phyloP scores from a whole-genome alignment of 352 stramenopile species.

The Phytophthora sp. region DNA sequence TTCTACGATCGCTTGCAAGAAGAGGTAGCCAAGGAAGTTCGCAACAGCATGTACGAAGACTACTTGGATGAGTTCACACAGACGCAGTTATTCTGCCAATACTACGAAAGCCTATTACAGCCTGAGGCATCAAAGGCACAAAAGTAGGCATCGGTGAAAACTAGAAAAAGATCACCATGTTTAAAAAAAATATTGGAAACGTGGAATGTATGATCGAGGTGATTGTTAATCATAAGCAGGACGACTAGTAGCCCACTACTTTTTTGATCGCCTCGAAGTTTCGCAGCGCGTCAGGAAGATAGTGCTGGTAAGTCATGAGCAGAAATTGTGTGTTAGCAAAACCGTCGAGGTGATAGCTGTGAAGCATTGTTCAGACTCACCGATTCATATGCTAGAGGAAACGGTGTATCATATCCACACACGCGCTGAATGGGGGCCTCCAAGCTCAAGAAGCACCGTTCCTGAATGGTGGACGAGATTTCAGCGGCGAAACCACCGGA shows the following conservation, averaged over 20 bases:
- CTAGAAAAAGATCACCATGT: too few species aligned
- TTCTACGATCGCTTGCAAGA: slow-evolving; percentile 85
- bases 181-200: slow-evolving; percentile 8
- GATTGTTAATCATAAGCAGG: slow-evolving; percentile 7
- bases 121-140: slow-evolving; percentile 28
- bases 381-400: slow-evolving; percentile 97
- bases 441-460: slow-evolving; percentile 95
- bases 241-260: slow-evolving; percentile 83
- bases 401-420: slow-evolving; percentile 97
- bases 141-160: slow-evolving; percentile 21
- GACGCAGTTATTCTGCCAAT: slow-evolving; percentile 88
- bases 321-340: slow-evolving; percentile 2
- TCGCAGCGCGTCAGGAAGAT: slow-evolving; percentile 94
- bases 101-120: slow-evolving; percentile 78
- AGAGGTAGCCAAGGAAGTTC: slow-evolving; percentile 68
- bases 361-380: slow-evolving; percentile 21
- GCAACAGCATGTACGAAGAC: slow-evolving; percentile 71
- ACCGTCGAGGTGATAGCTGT: neutral
- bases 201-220: slow-evolving; percentile 3
- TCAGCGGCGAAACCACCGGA: slow-evolving; percentile 96
- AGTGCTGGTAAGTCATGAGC: slow-evolving; percentile 55
- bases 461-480: slow-evolving; percentile 94
- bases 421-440: slow-evolving; percentile 95
- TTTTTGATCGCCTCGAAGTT: slow-evolving; percentile 96
- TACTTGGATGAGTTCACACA: slow-evolving; percentile 86